Evolutionary conservation across 805 yeast species (phyloP), one percentile per base, ranked within the genome.

Genomic region (Debaryomyces castellii): DNA sequence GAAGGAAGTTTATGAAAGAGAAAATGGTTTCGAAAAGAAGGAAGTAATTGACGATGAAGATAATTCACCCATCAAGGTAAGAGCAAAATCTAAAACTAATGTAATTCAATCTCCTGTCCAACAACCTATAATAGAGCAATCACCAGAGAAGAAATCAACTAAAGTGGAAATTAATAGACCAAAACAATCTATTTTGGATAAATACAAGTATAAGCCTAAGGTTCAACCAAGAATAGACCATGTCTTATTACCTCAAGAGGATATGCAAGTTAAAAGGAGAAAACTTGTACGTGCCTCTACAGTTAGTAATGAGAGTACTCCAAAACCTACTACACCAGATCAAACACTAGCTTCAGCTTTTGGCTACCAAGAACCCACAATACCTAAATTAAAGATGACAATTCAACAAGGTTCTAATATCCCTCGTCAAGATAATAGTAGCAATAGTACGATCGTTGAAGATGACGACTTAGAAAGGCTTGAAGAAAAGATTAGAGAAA

Each of bases 121-220:
- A 38, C 30, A 44, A 12, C 30, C 42, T 14, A 35, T 35, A 20
- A 35, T 35, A 21, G 48, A 45, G 9, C 49, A 46, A 11, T 43
- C 45, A 14, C 47, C 50, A 18, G 45, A 44, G 21, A 40, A 40
- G 28, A 37, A 36, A 25, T 64, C 66, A 38, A 70, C 77, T 34
- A 73, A 73, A 51, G 76, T 73, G 10, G 68, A 69, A 38, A 55
- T 70, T 16, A 54, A 55, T 34, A 71, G 60, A 47, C 72, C 77
- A 11, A 72, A 68, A 41, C 54, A 66, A 42, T 71, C 77, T 2
- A 71, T 73, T 43, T 59, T 73, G 47, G 76, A 73, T 45, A 73
- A 71, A 49, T 73, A 72, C 49, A 64, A 65, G 37, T 56, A 53
- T 47, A 58, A 63, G 32, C 67, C 69, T 33, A 55, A 58, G 57